These are phyloP conservation scores for Stentor roeselii DNA, from an alignment of 73 alveolate genomes.

Conservation along the genomic window DNA sequence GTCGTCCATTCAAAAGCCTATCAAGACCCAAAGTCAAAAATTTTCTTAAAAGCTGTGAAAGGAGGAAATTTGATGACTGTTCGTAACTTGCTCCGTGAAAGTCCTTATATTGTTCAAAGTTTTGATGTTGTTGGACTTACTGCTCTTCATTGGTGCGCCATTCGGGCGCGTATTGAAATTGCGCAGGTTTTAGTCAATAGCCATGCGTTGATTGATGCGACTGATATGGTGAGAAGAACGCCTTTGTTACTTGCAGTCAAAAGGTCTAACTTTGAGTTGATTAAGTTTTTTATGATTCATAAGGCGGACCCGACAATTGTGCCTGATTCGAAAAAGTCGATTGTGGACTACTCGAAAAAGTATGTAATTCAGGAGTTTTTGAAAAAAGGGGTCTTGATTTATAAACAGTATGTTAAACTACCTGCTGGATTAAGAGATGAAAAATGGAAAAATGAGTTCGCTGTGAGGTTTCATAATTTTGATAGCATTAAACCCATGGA, in stretches of 20 bases:
- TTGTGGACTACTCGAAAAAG: background rate
- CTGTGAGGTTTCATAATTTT: background rate
- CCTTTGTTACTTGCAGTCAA: slow-evolving; percentile 13
- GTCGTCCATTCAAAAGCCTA: background rate
- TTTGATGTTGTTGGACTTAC: background rate
- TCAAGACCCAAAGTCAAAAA: background rate
- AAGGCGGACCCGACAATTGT: background rate
- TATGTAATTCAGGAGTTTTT: background rate
- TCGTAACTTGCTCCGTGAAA: background rate
- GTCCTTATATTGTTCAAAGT: background rate
- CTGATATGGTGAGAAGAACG: background rate
- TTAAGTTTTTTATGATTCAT: too few relatives aligned
- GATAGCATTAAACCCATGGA: background rate
- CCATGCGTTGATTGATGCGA: background rate
- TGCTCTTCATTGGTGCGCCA: slow-evolving; percentile 13
- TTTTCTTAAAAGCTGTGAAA: background rate
- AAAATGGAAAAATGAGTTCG: background rate
- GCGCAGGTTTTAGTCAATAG: background rate
- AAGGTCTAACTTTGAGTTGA: background rate
- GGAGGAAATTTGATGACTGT: background rate
- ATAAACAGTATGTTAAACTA: background rate
- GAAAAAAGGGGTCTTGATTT: background rate
- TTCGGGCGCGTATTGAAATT: background rate
- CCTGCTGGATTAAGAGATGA: background rate
- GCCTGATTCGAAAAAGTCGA: background rate